Evolutionary conservation across 805 yeast species (phyloP).

Genomic region (Yamadazyma laniorum): DNA sequence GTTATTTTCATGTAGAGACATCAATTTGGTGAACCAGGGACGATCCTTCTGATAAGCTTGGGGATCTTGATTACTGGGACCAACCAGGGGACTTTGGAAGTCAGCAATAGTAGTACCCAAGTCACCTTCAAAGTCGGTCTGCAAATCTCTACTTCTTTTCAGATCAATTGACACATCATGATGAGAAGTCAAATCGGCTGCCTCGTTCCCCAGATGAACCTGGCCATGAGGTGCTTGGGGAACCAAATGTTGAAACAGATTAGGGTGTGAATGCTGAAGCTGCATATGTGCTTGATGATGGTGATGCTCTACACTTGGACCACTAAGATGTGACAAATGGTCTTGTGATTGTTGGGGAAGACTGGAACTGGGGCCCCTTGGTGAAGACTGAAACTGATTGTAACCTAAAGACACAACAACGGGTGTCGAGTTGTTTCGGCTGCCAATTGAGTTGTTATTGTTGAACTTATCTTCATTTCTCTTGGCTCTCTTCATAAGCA

Average conservation of each 20-base stretch:
- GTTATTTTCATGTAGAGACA: constrained; percentile 26
- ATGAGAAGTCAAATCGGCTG: neutral
- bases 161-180: constrained; percentile 3
- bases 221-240: constrained; percentile 1
- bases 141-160: constrained; percentile 9
- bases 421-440: constrained; percentile 1
- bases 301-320: neutral
- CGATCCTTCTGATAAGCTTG: constrained; percentile 31
- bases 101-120: constrained; percentile 5
- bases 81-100: constrained; percentile 2
- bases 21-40: constrained; percentile 36
- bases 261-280: constrained; percentile 28
- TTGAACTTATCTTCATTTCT: neutral
- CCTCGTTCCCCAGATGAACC: neutral
- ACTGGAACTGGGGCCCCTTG: neutral
- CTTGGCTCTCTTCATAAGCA: constrained; percentile 12
- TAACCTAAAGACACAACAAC: constrained; percentile 5
- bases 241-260: constrained; percentile 4
- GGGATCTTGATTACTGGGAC: neutral
- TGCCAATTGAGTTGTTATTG: neutral
- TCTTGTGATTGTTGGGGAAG: neutral
- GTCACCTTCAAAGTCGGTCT: constrained; percentile 12
- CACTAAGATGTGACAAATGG: neutral
- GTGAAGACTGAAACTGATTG: constrained; percentile 1
- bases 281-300: constrained; percentile 26